Evolutionary conservation across 805 yeast genomes (phyloP), one percentile per base, ranked within the genome.

Genomic region (Wickerhamomyces subpelliculosus): DNA sequence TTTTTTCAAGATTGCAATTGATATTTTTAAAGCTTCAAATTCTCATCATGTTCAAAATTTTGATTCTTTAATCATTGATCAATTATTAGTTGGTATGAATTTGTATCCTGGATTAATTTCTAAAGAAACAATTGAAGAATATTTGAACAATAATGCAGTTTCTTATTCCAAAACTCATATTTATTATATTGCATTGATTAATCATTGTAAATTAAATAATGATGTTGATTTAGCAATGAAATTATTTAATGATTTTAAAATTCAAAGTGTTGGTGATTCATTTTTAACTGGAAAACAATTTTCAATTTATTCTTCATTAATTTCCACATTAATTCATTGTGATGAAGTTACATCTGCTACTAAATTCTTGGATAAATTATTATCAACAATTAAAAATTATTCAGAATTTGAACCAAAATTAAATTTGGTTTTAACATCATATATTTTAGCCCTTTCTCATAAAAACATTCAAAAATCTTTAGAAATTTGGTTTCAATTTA

Each of bases 331-430:
- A 37, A 65, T 77, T 11, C 60, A 63, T 36, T 72, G 74, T 32
- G 72, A 70, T 29, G 73, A 78, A 44, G 45, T 67, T 27, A 61
- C 64, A 8, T 47, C 70, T 29, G 79, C 86, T 4, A 68, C 81
- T 1, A 64, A 70, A 41, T 68, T 80, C 39, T 59, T 83, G 48
- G 84, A 81, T 51, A 62, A 67, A 29, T 62, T 80, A 6, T 54
- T 81, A 30, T 47, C 64, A 0, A 72, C 73, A 32, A 67, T 67
- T 47, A 65, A 64, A 48, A 49, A 55, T 18, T 57, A 58, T 35
- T 53, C 56, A 27, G 61, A 63, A 12, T 50, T 53, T 16, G 54
- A 55, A 21, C 32, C 52, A 8, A 61, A 63, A 38, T 59, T 74
- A 18, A 61, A 71, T 1, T 36, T 55, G 31, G 51, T 76, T 9